Percentiles rank a stretch among this genome's conserved stretches.
phyloP scores from a whole-genome alignment of 2,329 filamentous ascomycete genomes.

The Aspergillus phoenicis region DNA sequence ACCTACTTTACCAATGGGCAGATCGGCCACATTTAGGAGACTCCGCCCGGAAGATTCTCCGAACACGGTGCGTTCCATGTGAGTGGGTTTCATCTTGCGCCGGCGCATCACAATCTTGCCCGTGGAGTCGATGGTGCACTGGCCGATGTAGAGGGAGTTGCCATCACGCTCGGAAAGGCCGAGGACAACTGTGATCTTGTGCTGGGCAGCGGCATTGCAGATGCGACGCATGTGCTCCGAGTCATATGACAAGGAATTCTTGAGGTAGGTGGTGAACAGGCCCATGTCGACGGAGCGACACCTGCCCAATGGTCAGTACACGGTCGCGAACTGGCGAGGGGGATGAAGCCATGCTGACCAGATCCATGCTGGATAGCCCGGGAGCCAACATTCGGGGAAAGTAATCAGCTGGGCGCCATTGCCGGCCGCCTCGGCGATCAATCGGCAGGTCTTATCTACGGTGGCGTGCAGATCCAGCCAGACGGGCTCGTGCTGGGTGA shows the following conservation, averaged over 20 bases:
- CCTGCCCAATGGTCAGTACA: not conserved
- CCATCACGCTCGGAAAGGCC: constrained; percentile 2
- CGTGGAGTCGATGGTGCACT: constrained; percentile 1
- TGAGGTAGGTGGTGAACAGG: not conserved
- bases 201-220: not conserved
- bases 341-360: not conserved
- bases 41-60: not conserved
- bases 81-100: constrained; percentile 7
- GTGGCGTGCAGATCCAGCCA: constrained; percentile 54
- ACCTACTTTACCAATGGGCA: not conserved
- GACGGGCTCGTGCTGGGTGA: constrained; percentile 46
- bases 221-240: not conserved
- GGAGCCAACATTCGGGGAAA: constrained; percentile 53
- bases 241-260: not conserved
- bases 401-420: constrained; percentile 52
- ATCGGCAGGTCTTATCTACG: constrained; percentile 51
- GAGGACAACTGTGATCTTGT: not conserved
- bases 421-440: constrained; percentile 52
- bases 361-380: constrained; percentile 9
- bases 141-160: constrained; percentile 5
- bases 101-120: not conserved
- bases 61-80: constrained; percentile 5
- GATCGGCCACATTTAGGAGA: not conserved
- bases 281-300: not conserved
- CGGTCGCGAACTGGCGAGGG: too few species aligned